Base-by-base conservation (phyloP, 176 grass and related monocot species). In the Oryza rufipogon region DNA sequence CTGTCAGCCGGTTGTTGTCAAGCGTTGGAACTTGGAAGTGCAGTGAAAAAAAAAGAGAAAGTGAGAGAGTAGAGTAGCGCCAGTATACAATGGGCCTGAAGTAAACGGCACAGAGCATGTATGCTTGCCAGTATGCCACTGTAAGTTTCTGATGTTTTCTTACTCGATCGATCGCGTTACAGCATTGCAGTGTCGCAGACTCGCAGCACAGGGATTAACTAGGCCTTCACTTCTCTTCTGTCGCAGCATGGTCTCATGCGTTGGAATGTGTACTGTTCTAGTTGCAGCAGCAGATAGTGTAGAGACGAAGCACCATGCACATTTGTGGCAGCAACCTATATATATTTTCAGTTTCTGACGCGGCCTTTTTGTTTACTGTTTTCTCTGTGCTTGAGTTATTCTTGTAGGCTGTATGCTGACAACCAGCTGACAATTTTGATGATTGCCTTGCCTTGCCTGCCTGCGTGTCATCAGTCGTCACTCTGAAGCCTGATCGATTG, bases 221-320 rank as follows among this genome's bases (percentile, higher is more conserved):
- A 56, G 22, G 20, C 9, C 32, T 54, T 89, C 64, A 71, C 77
- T 89, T 26, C 76, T 23, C 68, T 72, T 58, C 76, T 11, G 60
- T 65, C 17, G 46, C 75, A 60, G 74, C 39, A 77, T 82, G 79
- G 79, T 74, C 64, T 75, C 48, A 17, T 54, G 82, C 82, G 0
- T 89, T 77, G 87, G 87, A 46, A 65, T 52, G 87, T 34, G 82
- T 48, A 85, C 38, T 38, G 51, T n/a, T 61, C 82, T 80, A 78
- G 48, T 77, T 51, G 74, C 11, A 34, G 25, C 65, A 58, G 30
- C 63, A 80, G 34, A 56, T 9, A 4, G 54, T 63, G 23, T 4
- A 68, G 6, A 58, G 6, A 58, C 20, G 36, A 75, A 68, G 68
- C 14, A 28, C 69, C 76, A 22, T 30, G 78, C 48, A 11, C 17